Percentiles rank a stretch among this genome's conserved stretches.
Conservation (phyloP, 345 rosid species). For the Geranium rotundifolium region DNA sequence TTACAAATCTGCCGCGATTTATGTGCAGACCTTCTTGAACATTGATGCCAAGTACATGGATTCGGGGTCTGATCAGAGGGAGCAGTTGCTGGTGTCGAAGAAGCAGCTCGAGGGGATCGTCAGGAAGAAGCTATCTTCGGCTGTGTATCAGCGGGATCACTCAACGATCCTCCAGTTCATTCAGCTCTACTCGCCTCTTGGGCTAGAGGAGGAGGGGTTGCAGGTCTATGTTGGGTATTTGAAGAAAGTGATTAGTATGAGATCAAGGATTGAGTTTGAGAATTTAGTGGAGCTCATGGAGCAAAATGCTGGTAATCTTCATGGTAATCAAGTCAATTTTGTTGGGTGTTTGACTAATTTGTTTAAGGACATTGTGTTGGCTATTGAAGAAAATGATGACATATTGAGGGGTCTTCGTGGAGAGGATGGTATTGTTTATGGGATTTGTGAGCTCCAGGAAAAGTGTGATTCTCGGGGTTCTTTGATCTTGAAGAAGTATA, state of each 20-base stretch:
- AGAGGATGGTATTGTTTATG: slow-evolving; percentile 85
- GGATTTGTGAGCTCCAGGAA: slow-evolving; percentile 82
- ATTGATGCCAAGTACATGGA: slow-evolving; percentile 74
- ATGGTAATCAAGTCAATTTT: slow-evolving; percentile 41
- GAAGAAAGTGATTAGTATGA: slow-evolving; percentile 75
- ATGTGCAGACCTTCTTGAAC: slow-evolving; percentile 64
- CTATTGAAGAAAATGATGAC: slow-evolving; percentile 75
- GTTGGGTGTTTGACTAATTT: slow-evolving; percentile 73
- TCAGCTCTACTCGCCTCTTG: slow-evolving; percentile 56
- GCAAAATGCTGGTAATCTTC: slow-evolving; percentile 12
- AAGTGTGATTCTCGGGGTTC: slow-evolving; percentile 89
- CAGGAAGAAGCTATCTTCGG: slow-evolving; percentile 47
- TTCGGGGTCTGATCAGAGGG: slow-evolving; percentile 76
- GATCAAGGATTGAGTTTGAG: slow-evolving; percentile 73
- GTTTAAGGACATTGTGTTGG: slow-evolving; percentile 85
- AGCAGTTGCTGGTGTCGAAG: slow-evolving; percentile 73
- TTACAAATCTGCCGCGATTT: slow-evolving; percentile 82
- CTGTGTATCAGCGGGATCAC: slow-evolving; percentile 77
- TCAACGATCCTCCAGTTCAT: slow-evolving; percentile 62
- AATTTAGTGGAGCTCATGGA: slow-evolving; percentile 55
- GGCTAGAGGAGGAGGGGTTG: slow-evolving; percentile 74
- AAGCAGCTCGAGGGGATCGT: slow-evolving; percentile 75
- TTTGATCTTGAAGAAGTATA: slow-evolving; percentile 72
- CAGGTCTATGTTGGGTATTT: slow-evolving; percentile 81
- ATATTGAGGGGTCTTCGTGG: slow-evolving; percentile 71